Evolutionary conservation across 2,329 filamentous ascomycete species (phyloP), one percentile per base, ranked within the genome.

Genomic region (Sporothrix mexicana): DNA sequence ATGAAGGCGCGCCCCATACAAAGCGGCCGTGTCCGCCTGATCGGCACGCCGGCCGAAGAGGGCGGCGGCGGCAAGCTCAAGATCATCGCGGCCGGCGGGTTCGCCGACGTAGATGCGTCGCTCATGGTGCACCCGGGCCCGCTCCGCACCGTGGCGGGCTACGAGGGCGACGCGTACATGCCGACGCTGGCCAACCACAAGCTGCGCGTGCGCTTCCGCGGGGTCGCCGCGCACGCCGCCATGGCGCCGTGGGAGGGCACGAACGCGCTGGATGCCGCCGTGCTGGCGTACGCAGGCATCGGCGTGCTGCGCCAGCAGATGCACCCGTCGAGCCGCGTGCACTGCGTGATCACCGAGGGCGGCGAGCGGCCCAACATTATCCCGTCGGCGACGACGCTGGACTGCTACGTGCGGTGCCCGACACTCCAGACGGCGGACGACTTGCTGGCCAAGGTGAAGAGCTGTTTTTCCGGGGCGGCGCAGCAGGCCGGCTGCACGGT

Each of bases 181-280:
- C 71, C 70, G 25, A 74, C 71, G 59, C 72, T 76, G 10, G 74
- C 74, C 55, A 51, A 74, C 74, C 36, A 74, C 77, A 30, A 77
- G 76, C 45, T 74, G 74, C 72, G 69, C 76, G 66, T 80, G 82
- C 71, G 79, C 79, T 61, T 85, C 83, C 72, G 79, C 74, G 1
- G 85, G 84, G 10, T 79, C 79, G 69, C 80, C 80, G 82, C 83
- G 0, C 85, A 86, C 68, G 84, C 85, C 0, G 83, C 81, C 6
- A 79, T 81, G 4, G 81, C 81, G 45, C 84, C 84, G 0, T 85
- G 83, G 84, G 79, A 84, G 15, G 84, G 84, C 1, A 76, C 82
- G 51, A 86, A 86, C 74, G 84, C 84, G 0, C 80, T 86, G 3
- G 84, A 86, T 74, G 84, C 84, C 1, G 75, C 83, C 17, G 80